Conservation (phyloP, 140 eudicot genomes). For the Stevia rebaudiana region DNA sequence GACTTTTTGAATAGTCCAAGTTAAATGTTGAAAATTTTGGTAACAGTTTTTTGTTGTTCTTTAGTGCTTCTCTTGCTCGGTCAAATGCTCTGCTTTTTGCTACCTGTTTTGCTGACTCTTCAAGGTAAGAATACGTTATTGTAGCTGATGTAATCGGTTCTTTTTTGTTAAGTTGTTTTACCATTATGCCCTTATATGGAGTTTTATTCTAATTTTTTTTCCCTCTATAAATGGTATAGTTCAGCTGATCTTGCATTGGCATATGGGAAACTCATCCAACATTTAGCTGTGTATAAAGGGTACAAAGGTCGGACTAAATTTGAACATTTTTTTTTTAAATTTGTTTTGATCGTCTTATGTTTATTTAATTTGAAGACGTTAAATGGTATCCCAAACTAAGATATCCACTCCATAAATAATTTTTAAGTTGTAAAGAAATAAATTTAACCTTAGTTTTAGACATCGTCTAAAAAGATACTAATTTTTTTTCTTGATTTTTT, state of each 20-base stretch:
- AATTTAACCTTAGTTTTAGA: not conserved
- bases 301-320: constrained; percentile 54
- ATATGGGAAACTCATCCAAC: constrained; percentile 85
- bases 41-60: not conserved
- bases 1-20: too few species aligned
- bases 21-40: not conserved
- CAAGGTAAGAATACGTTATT: constrained; percentile 54
- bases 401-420: not conserved
- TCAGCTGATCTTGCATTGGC: constrained; percentile 86
- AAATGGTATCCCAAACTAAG: too few species aligned
- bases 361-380: too few species aligned
- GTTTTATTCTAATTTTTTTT: not conserved
- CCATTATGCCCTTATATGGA: not conserved
- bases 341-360: not conserved
- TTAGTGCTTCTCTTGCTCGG: constrained; percentile 76
- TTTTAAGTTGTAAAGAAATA: not conserved
- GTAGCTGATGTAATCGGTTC: not conserved
- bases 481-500: not conserved
- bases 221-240: constrained; percentile 34
- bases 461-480: not conserved
- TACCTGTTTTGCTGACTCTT: constrained; percentile 73
- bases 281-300: constrained; percentile 85
- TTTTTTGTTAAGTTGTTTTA: constrained; percentile 6
- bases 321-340: not conserved
- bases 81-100: constrained; percentile 77